Conservation (phyloP, 345 rosid genomes). For the Syzygium grande region DNA sequence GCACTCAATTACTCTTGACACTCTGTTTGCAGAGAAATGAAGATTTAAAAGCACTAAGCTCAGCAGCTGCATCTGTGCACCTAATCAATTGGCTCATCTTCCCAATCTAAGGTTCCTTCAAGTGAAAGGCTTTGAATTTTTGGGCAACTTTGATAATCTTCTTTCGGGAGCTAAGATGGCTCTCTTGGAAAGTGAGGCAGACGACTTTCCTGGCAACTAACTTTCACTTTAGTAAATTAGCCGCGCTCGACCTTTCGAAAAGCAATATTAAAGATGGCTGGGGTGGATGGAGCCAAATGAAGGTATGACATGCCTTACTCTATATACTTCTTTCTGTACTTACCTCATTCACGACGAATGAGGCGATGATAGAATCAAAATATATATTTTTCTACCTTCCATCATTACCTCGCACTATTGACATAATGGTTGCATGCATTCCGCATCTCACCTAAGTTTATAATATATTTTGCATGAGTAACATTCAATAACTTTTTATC, state of each 20-base stretch:
- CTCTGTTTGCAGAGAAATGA: neutral
- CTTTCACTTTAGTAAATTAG: neutral
- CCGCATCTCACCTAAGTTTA: neutral
- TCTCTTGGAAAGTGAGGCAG: neutral
- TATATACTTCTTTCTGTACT: neutral
- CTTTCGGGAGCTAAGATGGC: neutral
- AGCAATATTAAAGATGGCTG: neutral
- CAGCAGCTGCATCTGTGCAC: neutral
- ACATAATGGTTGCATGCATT: neutral
- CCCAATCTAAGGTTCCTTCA: neutral
- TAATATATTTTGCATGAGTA: too few species aligned
- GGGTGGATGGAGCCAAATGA: neutral
- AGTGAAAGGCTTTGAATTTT: neutral
- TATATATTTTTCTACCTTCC: neutral
- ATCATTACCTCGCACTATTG: neutral
- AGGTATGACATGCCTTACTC: neutral
- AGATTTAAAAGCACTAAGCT: neutral
- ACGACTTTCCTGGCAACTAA: neutral
- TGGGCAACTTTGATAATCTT: neutral
- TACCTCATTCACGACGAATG: neutral
- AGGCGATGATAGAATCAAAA: neutral
- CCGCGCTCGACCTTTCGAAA: neutral
- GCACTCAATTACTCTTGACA: neutral
- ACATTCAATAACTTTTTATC: neutral
- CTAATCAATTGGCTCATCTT: neutral